Conservation (phyloP, 176 grass and related monocot species). For the Zoysia japonica region DNA sequence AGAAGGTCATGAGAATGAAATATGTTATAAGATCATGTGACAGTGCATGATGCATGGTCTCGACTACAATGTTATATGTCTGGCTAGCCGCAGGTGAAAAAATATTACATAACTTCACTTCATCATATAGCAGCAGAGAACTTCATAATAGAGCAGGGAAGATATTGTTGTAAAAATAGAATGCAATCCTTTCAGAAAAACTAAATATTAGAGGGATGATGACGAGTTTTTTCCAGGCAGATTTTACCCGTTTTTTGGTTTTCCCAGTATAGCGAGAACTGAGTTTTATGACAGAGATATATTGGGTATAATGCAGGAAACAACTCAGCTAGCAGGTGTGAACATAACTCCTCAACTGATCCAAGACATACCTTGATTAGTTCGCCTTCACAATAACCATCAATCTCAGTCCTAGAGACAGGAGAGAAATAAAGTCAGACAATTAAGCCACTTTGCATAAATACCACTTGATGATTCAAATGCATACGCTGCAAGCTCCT, state of each 20-base stretch:
- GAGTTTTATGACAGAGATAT: conserved; percentile 11
- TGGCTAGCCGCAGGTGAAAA: conserved; percentile 19
- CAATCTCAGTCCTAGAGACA: conserved; percentile 82
- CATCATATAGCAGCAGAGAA: background rate
- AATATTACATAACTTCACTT: conserved; percentile 6
- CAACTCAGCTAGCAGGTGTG: too few relatives aligned
- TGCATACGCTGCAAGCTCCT: conserved; percentile 95
- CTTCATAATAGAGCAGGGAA: background rate
- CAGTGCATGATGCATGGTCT: background rate
- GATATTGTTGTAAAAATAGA: conserved; percentile 10
- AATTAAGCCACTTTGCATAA: conserved; percentile 21
- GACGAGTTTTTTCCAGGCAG: background rate
- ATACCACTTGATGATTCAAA: conserved; percentile 39
- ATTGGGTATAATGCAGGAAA: too few relatives aligned
- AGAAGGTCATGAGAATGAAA: background rate
- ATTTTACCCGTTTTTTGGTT: background rate
- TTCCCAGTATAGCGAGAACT: conserved; percentile 12
- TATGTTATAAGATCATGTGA: background rate
- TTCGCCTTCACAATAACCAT: conserved; percentile 98
- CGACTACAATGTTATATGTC: background rate
- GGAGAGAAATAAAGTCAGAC: conserved; percentile 19
- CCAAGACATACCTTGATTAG: conserved; percentile 83
- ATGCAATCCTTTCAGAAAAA: background rate
- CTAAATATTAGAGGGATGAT: background rate
- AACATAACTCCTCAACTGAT: background rate